Evolutionary conservation across 345 rosid species (phyloP).

Genomic region (Lagerstroemia speciosa): DNA sequence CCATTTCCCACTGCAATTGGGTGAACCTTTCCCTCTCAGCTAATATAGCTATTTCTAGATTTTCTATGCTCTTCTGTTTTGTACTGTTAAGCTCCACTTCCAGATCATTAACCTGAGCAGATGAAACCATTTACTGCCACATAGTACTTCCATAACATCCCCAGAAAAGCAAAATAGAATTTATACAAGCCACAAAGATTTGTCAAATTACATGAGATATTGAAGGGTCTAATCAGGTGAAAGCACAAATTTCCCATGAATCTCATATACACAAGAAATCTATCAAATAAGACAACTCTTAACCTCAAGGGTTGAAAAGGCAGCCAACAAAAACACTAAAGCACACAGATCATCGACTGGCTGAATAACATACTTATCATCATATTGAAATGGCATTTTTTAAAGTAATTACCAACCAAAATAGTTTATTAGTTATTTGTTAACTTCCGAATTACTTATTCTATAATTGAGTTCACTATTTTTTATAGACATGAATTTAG

Average conservation of each 20-base stretch:
- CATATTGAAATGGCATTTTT: background rate
- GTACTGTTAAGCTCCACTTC: slow-evolving; percentile 89
- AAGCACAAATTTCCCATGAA: background rate
- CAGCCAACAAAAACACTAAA: background rate
- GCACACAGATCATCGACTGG: background rate
- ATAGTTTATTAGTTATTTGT: background rate
- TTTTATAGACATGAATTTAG: background rate
- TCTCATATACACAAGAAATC: background rate
- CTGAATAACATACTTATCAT: background rate
- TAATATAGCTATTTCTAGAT: slow-evolving; percentile 76
- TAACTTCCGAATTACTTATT: background rate
- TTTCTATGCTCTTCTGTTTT: slow-evolving; percentile 84
- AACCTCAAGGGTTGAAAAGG: background rate
- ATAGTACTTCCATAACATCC: background rate
- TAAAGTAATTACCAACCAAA: background rate
- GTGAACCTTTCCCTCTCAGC: slow-evolving; percentile 81
- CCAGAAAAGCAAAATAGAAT: background rate
- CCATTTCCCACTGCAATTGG: slow-evolving; percentile 99
- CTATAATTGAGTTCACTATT: background rate
- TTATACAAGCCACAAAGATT: background rate
- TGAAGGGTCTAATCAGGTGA: background rate
- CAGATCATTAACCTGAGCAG: slow-evolving; percentile 75
- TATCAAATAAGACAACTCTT: background rate
- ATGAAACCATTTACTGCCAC: slow-evolving; percentile 9
- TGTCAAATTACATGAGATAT: background rate